Evolutionary conservation across 371 early-diverging fungal species (phyloP).

Genomic region (Lichtheimia corymbifera): DNA sequence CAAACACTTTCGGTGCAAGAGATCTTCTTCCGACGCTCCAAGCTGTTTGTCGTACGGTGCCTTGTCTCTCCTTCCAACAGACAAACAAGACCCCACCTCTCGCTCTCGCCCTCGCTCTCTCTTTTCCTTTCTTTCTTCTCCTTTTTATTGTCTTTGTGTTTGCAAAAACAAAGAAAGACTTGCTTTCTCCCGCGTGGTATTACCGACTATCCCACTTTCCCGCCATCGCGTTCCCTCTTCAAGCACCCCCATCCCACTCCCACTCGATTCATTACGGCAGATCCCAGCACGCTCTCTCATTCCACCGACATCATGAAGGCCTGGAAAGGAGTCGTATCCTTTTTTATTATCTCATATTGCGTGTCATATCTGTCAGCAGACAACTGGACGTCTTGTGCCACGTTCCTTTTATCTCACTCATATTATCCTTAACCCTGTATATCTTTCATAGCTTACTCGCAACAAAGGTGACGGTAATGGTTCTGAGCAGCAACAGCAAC

Average conservation of each 20-base stretch:
- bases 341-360: background rate
- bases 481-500: background rate
- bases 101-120: background rate
- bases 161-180: too few species aligned
- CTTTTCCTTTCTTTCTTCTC: background rate
- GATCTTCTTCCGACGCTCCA: too few species aligned
- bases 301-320: background rate
- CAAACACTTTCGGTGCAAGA: too few species aligned
- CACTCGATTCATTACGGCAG: background rate
- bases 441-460: background rate
- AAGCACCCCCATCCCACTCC: constrained; percentile 1
- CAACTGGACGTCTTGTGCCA: background rate
- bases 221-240: background rate
- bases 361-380: background rate
- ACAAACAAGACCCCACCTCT: background rate
- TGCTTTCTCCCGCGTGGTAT: too few species aligned
- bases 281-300: background rate
- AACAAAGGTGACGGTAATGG: background rate
- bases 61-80: background rate
- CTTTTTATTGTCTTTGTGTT: too few species aligned
- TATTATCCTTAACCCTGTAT: background rate
- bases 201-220: background rate
- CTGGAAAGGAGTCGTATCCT: background rate
- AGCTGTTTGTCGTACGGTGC: background rate
- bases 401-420: constrained; percentile 1